Conservation (phyloP, 1,284 basidiomycete species). For the Austroboletus rostrupii region DNA sequence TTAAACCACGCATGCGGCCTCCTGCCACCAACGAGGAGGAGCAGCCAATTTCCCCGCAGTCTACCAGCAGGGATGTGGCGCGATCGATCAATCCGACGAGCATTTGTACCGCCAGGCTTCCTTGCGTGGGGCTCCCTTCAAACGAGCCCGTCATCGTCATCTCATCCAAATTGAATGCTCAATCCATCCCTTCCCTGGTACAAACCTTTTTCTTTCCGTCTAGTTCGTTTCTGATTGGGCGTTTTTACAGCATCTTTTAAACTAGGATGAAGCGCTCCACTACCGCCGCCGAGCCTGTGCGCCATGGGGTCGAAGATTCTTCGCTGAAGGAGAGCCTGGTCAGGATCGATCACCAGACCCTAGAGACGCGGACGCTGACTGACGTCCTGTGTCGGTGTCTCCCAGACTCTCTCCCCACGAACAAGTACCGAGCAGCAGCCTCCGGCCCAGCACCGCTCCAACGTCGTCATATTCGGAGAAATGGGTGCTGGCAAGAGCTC, state of each 20-base stretch:
- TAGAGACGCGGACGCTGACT: background rate
- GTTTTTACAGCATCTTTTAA: background rate
- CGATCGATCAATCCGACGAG: conserved; percentile 12
- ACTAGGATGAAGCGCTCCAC: conserved; percentile 6
- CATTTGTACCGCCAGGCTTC: background rate
- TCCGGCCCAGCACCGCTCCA: conserved; percentile 11
- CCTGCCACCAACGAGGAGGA: conserved; percentile 19
- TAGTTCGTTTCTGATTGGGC: background rate
- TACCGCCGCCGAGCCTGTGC: background rate
- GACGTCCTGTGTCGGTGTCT: conserved; percentile 1
- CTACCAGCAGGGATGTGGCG: conserved; percentile 2
- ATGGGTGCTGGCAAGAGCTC: conserved; percentile 32
- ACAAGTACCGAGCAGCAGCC: conserved; percentile 7
- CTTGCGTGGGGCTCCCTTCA: background rate
- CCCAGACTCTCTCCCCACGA: conserved; percentile 7
- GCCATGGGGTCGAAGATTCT: conserved; percentile 1
- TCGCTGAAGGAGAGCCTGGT: conserved; percentile 13
- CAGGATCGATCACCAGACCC: background rate
- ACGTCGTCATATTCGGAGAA: conserved; percentile 27
- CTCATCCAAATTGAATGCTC: conserved; percentile 8
- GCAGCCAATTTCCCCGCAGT: background rate
- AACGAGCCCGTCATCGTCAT: background rate
- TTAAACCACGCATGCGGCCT: conserved; percentile 7
- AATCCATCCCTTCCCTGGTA: background rate
- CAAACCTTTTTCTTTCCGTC: background rate